Evolutionary conservation across 176 grass and related monocot species (phyloP).

Genomic region (Olyra latifolia): DNA sequence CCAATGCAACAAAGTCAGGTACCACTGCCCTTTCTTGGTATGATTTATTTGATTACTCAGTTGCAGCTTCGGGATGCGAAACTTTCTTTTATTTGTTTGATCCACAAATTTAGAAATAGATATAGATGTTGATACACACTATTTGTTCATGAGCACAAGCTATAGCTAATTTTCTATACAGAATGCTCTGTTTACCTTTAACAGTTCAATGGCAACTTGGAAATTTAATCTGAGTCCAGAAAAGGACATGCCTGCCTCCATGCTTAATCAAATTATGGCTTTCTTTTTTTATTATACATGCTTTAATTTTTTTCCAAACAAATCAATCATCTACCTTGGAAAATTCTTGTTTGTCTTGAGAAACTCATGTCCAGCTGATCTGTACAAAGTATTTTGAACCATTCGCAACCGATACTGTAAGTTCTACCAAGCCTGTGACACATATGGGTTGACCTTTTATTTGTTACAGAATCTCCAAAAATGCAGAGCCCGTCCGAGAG

Average conservation of each 20-base stretch:
- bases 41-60: neutral
- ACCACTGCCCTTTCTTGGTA: slow-evolving; percentile 35
- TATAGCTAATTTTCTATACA: neutral
- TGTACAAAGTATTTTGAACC: neutral
- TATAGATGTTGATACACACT: neutral
- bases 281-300: neutral
- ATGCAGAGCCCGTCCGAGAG: slow-evolving; percentile 49
- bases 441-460: slow-evolving; percentile 6
- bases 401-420: slow-evolving; percentile 4
- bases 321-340: neutral
- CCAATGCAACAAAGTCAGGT: slow-evolving; percentile 78
- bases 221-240: neutral
- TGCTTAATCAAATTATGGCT: neutral
- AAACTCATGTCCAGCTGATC: neutral
- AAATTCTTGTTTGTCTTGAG: neutral
- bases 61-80: neutral
- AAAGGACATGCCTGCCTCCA: neutral
- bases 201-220: neutral
- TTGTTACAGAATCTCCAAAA: slow-evolving; percentile 58
- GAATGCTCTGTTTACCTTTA: neutral
- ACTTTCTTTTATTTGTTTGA: slow-evolving; percentile 16
- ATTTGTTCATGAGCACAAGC: neutral
- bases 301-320: neutral
- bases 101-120: neutral
- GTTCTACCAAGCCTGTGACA: neutral